A percentile compares a stretch with the other conserved stretches of the same genome.
phyloP scores from a whole-genome alignment of 768 basidiomycete genomes.

The Austroboletus eburneus region DNA sequence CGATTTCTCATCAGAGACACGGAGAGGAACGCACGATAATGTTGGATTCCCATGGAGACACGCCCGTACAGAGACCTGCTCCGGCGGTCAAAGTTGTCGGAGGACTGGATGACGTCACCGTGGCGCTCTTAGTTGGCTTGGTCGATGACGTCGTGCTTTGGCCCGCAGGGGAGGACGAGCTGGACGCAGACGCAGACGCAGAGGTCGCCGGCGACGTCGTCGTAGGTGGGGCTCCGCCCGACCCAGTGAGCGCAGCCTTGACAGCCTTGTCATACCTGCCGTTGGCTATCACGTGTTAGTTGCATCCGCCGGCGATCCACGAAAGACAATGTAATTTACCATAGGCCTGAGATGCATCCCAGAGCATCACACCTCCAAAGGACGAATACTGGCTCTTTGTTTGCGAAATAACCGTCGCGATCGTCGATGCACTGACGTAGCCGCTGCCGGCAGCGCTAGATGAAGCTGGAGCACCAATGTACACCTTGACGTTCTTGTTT shows the following conservation, averaged over 20 bases:
- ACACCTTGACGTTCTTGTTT: conserved; percentile 45
- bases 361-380: conserved; percentile 43
- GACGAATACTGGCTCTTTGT: conserved; percentile 36
- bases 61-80: conserved; percentile 37
- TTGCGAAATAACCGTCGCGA: conserved; percentile 31
- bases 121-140: conserved; percentile 8
- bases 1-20: too few relatives aligned
- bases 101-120: neutral
- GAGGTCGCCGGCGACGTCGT: conserved; percentile 4
- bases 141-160: neutral
- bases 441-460: conserved; percentile 38
- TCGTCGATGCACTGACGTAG: conserved; percentile 33
- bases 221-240: neutral
- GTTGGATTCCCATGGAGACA: conserved; percentile 38
- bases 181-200: neutral
- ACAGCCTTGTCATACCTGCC: conserved; percentile 38
- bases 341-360: conserved; percentile 45
- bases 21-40: conserved; percentile 33
- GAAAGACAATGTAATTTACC: conserved; percentile 20
- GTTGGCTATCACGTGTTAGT: conserved; percentile 32
- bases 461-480: conserved; percentile 45
- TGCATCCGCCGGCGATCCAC: too few relatives aligned
- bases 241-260: conserved; percentile 37
- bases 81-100: conserved; percentile 8
- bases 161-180: neutral